A percentile compares a stretch with the other conserved stretches of the same genome.
Evolutionary conservation across 2,329 filamentous ascomycete species (phyloP).

Genomic region (Saccharata proteae): DNA sequence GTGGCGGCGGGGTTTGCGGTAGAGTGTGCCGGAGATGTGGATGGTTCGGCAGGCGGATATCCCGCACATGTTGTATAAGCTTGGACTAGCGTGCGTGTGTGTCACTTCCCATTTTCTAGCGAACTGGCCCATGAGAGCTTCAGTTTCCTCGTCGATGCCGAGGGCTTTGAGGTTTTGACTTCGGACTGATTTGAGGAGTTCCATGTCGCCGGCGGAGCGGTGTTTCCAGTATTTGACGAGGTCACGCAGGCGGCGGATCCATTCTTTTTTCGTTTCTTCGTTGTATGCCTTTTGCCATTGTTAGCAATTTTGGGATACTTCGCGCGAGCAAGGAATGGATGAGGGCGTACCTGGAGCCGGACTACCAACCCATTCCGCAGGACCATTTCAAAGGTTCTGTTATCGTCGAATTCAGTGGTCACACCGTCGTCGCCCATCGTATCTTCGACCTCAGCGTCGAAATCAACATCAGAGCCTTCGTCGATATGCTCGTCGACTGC

Average conservation of each 20-base stretch:
- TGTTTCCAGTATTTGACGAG: slow-evolving; percentile 51
- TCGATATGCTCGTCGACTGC: slow-evolving; percentile 42
- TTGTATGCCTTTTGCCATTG: slow-evolving; percentile 35
- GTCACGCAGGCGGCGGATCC: slow-evolving; percentile 45
- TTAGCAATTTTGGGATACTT: neutral
- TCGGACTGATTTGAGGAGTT: slow-evolving; percentile 44
- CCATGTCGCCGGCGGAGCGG: slow-evolving; percentile 43
- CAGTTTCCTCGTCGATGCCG: slow-evolving; percentile 53
- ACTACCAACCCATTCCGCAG: slow-evolving; percentile 50
- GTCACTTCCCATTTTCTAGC: slow-evolving; percentile 57
- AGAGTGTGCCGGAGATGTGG: slow-evolving; percentile 49
- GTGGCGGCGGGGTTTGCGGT: slow-evolving; percentile 51
- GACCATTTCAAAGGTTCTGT: slow-evolving; percentile 48
- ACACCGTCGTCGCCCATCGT: slow-evolving; percentile 39
- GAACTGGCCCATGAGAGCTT: slow-evolving; percentile 54
- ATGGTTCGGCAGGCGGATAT: slow-evolving; percentile 51
- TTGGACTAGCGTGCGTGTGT: slow-evolving; percentile 48
- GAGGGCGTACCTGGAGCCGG: slow-evolving; percentile 39
- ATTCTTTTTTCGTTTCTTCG: slow-evolving; percentile 45
- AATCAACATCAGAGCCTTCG: slow-evolving; percentile 43
- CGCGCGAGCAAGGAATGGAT: too few relatives aligned
- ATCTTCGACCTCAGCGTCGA: slow-evolving; percentile 36
- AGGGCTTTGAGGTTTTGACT: slow-evolving; percentile 46
- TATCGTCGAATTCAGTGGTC: slow-evolving; percentile 41
- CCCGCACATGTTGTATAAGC: slow-evolving; percentile 58